Evolutionary conservation across 768 basidiomycete genomes (phyloP).

Genomic region (Calocybe indica): DNA sequence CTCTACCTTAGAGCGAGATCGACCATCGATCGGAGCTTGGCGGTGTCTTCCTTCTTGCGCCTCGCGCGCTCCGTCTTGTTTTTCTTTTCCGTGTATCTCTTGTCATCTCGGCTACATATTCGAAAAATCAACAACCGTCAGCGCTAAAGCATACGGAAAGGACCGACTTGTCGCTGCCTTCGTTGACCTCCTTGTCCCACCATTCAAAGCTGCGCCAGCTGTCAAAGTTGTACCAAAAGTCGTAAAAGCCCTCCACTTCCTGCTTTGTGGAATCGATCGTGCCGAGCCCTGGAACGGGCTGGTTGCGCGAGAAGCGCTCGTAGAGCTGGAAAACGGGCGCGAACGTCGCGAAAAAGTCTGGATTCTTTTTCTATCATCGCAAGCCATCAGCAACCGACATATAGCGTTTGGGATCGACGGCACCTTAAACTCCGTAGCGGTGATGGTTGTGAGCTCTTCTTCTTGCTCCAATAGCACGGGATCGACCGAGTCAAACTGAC

Average conservation of each 20-base stretch:
- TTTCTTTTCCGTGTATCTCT: constrained; percentile 99
- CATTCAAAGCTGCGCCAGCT: constrained; percentile 98
- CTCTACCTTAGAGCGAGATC: constrained; percentile 69
- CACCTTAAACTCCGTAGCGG: constrained; percentile 54
- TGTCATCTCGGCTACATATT: constrained; percentile 89
- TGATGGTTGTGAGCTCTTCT: constrained; percentile 62
- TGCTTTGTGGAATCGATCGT: constrained; percentile 64
- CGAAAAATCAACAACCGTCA: not conserved
- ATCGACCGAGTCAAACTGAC: constrained; percentile 97
- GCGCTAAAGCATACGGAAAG: not conserved
- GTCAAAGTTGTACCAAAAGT: constrained; percentile 99
- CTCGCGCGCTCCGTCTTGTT: constrained; percentile 96
- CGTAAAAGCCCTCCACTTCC: constrained; percentile 89
- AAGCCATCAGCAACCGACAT: not conserved
- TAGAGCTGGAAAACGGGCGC: constrained; percentile 85
- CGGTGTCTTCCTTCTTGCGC: constrained; percentile 95
- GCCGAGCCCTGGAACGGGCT: constrained; percentile 84
- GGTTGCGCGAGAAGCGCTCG: constrained; percentile 82
- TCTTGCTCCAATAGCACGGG: constrained; percentile 67
- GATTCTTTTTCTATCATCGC: constrained; percentile 34
- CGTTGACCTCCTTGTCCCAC: constrained; percentile 96
- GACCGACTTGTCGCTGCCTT: constrained; percentile 88
- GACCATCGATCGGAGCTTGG: constrained; percentile 80
- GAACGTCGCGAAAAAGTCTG: constrained; percentile 70
- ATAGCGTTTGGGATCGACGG: not conserved